These are phyloP conservation scores for Ascochyta pisi DNA, from an alignment of 2,329 filamentous ascomycete species.

Conservation along the genomic window DNA sequence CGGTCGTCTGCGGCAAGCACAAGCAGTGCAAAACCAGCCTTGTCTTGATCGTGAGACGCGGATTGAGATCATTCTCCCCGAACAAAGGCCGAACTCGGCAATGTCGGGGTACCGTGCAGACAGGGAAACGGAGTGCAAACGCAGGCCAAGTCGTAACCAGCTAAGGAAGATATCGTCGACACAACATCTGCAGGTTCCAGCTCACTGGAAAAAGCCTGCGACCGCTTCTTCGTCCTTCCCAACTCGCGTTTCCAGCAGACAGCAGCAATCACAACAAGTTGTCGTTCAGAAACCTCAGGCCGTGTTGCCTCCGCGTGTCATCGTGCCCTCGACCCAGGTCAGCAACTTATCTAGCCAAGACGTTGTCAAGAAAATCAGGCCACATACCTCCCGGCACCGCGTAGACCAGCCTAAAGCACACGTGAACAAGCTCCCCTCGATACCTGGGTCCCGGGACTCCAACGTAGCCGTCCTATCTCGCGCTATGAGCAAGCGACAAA, in stretches of 20 bases:
- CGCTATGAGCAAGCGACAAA: neutral
- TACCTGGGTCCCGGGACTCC: neutral
- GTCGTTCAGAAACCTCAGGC: neutral
- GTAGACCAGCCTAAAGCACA: neutral
- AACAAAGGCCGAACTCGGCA: neutral
- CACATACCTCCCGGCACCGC: neutral
- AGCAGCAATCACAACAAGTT: neutral
- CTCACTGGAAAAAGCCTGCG: neutral
- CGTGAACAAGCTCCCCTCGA: neutral
- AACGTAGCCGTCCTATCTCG: neutral
- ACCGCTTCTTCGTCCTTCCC: neutral
- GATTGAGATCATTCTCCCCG: neutral
- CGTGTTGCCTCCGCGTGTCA: neutral
- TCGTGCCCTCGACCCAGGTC: neutral
- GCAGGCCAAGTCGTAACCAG: neutral
- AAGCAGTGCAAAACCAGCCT: neutral
- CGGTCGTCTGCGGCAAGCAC: neutral
- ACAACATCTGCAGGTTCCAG: neutral
- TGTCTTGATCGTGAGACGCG: neutral
- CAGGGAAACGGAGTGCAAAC: neutral
- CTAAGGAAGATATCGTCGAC: neutral
- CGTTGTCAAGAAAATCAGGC: neutral
- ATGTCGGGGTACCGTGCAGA: slow-evolving; percentile 11
- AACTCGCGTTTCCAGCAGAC: neutral
- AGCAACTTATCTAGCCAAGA: neutral